phyloP scores from a whole-genome alignment of 2,329 filamentous ascomycete genomes.

The Sporothrix humicola region DNA sequence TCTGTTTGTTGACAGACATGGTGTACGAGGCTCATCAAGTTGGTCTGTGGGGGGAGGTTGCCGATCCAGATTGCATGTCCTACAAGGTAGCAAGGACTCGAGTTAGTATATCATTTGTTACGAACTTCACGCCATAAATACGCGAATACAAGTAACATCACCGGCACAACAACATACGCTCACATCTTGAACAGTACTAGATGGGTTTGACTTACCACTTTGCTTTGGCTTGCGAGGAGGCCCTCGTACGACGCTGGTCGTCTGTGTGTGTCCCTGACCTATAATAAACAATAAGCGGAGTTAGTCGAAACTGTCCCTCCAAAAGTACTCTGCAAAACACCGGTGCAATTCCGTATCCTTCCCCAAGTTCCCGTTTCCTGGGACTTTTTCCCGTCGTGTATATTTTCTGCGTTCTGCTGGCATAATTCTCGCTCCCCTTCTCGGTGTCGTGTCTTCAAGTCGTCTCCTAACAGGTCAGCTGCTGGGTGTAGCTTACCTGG shows the following conservation, averaged over 20 bases:
- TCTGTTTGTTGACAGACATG: conserved; percentile 83
- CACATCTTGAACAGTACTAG: background rate
- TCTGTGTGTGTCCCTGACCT: background rate
- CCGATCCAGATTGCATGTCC: conserved; percentile 96
- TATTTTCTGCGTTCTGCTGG: conserved; percentile 40
- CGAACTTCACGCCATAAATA: background rate
- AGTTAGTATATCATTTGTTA: too few species aligned
- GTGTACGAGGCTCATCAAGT: conserved; percentile 82
- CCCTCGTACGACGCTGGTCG: conserved; percentile 50
- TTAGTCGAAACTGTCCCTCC: background rate
- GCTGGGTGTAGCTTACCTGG: background rate
- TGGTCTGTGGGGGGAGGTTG: conserved; percentile 84
- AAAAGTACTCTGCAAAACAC: background rate
- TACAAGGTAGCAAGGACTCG: conserved; percentile 41
- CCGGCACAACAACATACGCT: background rate
- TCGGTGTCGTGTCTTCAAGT: background rate
- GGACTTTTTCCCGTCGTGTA: background rate
- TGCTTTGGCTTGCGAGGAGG: conserved; percentile 64
- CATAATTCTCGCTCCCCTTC: background rate
- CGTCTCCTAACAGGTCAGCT: conserved; percentile 6
- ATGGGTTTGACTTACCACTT: conserved; percentile 57
- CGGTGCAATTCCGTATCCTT: conserved; percentile 46
- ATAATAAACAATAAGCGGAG: background rate
- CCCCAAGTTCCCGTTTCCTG: conserved; percentile 33
- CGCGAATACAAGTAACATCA: background rate